phyloP scores from a whole-genome alignment of 352 stramenopile genomes.

The Aphanomyces stellatus region DNA sequence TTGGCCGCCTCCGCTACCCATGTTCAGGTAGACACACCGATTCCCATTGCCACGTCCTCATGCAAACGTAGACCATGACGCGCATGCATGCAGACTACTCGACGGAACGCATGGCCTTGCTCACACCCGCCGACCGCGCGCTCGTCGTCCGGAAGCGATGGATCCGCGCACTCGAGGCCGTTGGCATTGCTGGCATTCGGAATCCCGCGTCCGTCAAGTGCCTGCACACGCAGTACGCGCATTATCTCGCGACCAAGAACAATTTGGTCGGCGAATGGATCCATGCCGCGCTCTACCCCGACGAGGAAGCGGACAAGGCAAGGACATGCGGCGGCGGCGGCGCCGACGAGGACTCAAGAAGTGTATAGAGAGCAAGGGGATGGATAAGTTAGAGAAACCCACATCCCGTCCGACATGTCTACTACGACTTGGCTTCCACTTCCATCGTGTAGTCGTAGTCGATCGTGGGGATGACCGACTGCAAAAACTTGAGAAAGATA shows the following conservation, averaged over 20 bases:
- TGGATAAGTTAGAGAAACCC: no score
- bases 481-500: slow-evolving; percentile 99
- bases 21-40: slow-evolving; percentile 24
- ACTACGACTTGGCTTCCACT: slow-evolving; percentile 61
- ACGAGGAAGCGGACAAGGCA: no score
- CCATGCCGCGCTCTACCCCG: slow-evolving; percentile 35
- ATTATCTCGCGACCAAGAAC: slow-evolving; percentile 43
- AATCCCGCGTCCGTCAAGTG: slow-evolving; percentile 56
- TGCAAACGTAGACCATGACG: slow-evolving; percentile 30
- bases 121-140: slow-evolving; percentile 32
- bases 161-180: slow-evolving; percentile 35
- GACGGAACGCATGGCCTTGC: slow-evolving; percentile 36
- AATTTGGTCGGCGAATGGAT: slow-evolving; percentile 57
- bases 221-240: slow-evolving; percentile 64
- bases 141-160: slow-evolving; percentile 35
- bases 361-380: no score
- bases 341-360: no score
- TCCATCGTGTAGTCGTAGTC: slow-evolving; percentile 99
- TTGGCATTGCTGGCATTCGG: slow-evolving; percentile 52
- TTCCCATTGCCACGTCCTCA: background rate
- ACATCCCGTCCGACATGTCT: no score
- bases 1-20: slow-evolving; percentile 29
- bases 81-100: slow-evolving; percentile 40
- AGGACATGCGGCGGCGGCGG: no score
- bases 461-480: slow-evolving; percentile 98